phyloP scores from a whole-genome alignment of 2,329 filamentous ascomycete species.

The Apiospora malaysiana region DNA sequence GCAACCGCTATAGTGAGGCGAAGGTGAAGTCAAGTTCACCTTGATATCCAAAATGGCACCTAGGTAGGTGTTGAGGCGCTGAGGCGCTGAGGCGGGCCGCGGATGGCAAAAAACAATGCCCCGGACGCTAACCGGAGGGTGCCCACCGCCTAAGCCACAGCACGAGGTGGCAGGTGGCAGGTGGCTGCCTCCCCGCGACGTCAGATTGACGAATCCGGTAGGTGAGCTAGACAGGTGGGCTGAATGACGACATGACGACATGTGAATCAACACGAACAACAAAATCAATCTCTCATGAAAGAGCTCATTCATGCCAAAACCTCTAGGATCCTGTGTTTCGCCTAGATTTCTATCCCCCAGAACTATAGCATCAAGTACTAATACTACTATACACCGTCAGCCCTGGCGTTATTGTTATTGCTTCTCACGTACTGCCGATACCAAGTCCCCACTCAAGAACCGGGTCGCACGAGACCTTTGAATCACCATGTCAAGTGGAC shows the following conservation, averaged over 20 bases:
- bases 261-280: conserved; percentile 14
- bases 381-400: background rate
- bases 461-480: background rate
- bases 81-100: background rate
- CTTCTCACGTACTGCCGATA: background rate
- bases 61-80: background rate
- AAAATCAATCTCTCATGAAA: conserved; percentile 4
- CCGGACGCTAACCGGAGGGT: background rate
- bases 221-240: background rate
- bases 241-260: conserved; percentile 17
- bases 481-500: conserved; percentile 22
- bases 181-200: background rate
- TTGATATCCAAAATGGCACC: background rate
- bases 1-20: background rate
- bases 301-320: background rate
- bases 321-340: background rate
- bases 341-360: background rate
- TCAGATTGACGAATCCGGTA: conserved; percentile 8
- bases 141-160: conserved; percentile 10
- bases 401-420: conserved; percentile 11
- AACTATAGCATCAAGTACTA: background rate
- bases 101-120: conserved; percentile 10
- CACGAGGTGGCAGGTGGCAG: background rate
- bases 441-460: conserved; percentile 4
- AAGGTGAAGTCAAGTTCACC: background rate